These are phyloP conservation scores for Collybiopsis luxurians DNA, from an alignment of 768 basidiomycete species.

Conservation along the genomic window DNA sequence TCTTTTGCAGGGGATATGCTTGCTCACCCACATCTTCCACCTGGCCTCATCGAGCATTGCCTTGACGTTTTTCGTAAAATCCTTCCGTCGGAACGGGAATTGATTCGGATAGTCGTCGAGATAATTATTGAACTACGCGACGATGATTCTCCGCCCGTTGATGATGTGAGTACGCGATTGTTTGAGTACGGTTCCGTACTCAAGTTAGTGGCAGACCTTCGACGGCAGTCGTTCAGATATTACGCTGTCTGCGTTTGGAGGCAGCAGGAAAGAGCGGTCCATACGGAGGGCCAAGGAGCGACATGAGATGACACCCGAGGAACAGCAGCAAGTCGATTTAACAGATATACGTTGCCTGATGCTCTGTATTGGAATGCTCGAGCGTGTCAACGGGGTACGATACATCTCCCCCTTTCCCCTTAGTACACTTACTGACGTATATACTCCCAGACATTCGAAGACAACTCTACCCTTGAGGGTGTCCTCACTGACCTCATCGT, in stretches of 20 bases:
- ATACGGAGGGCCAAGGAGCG: slow-evolving; percentile 45
- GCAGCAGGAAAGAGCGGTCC: slow-evolving; percentile 25
- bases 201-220: no score
- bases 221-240: slow-evolving; percentile 25
- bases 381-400: slow-evolving; percentile 85
- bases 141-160: slow-evolving; percentile 28
- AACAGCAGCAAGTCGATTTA: slow-evolving; percentile 60
- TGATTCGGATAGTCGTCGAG: slow-evolving; percentile 87
- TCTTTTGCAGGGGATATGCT: slow-evolving; percentile 75
- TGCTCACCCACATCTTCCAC: slow-evolving; percentile 76
- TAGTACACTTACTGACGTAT: slow-evolving; percentile 16
- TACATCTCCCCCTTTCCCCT: slow-evolving; percentile 14
- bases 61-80: slow-evolving; percentile 85
- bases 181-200: no score
- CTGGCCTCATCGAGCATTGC: slow-evolving; percentile 72
- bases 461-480: slow-evolving; percentile 78
- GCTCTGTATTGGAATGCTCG: slow-evolving; percentile 84
- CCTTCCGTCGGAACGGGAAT: slow-evolving; percentile 78
- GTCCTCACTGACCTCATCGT: slow-evolving; percentile 85
- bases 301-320: slow-evolving; percentile 59
- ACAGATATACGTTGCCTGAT: slow-evolving; percentile 81
- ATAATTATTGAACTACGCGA: slow-evolving; percentile 77
- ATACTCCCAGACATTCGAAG: slow-evolving; percentile 65
- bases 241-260: slow-evolving; percentile 14
- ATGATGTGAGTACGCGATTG: slow-evolving; percentile 14